phyloP scores from a whole-genome alignment of 768 basidiomycete species.

The Podaxis sp. region DNA sequence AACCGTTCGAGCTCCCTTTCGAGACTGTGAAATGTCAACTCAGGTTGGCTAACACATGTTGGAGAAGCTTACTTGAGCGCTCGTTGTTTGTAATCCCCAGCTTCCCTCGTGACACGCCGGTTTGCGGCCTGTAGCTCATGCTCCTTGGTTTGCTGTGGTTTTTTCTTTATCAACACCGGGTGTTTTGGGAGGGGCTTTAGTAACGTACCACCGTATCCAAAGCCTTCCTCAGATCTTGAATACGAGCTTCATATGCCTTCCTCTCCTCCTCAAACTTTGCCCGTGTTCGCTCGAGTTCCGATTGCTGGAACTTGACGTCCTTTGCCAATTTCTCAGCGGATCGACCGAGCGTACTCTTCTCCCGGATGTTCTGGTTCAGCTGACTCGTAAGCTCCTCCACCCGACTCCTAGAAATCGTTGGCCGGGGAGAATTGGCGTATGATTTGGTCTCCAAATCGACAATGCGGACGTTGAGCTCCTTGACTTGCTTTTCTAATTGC shows the following conservation, averaged over 20 bases:
- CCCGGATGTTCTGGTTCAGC: slow-evolving; percentile 51
- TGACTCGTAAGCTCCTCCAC: slow-evolving; percentile 73
- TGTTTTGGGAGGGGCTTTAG: slow-evolving; percentile 9
- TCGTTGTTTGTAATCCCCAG: slow-evolving; percentile 70
- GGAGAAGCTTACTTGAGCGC: slow-evolving; percentile 54
- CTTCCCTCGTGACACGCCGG: slow-evolving; percentile 76
- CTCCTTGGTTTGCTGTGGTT: slow-evolving; percentile 64
- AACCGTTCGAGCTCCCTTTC: slow-evolving; percentile 29
- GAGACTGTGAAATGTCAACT: slow-evolving; percentile 19
- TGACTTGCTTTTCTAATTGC: slow-evolving; percentile 80
- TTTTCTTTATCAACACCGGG: slow-evolving; percentile 10
- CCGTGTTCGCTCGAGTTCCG: slow-evolving; percentile 64
- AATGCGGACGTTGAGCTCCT: slow-evolving; percentile 80
- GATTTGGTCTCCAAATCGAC: slow-evolving; percentile 83
- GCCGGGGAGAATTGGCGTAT: slow-evolving; percentile 62
- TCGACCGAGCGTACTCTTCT: slow-evolving; percentile 47
- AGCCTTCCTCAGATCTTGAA: slow-evolving; percentile 52
- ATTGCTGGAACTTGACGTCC: slow-evolving; percentile 53
- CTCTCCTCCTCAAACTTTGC: slow-evolving; percentile 66
- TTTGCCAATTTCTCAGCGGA: slow-evolving; percentile 37
- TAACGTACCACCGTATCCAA: slow-evolving; percentile 63
- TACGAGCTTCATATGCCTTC: slow-evolving; percentile 56
- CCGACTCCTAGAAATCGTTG: slow-evolving; percentile 54
- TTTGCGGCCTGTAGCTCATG: slow-evolving; percentile 68
- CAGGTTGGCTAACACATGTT: not conserved